Conservation (phyloP, 1,284 basidiomycete genomes). For the Schizophyllum commune region DNA sequence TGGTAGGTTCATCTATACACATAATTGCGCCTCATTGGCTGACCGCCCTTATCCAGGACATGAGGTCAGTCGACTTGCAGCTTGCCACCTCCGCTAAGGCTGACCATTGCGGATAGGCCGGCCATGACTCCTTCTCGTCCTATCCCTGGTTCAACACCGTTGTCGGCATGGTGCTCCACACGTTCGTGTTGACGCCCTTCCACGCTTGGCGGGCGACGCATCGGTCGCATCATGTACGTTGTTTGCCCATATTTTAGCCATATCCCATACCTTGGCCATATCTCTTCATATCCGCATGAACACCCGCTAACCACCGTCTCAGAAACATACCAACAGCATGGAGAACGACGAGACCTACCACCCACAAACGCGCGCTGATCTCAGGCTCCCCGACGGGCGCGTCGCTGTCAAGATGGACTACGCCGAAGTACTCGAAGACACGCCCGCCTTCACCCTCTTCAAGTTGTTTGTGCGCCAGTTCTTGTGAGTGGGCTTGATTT, state of each 20-base stretch:
- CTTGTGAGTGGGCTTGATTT: constrained; percentile 23
- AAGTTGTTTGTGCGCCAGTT: constrained; percentile 46
- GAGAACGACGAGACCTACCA: constrained; percentile 28
- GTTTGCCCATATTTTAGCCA: not conserved
- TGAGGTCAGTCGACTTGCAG: constrained; percentile 19
- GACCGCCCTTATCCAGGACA: constrained; percentile 24
- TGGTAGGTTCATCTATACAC: constrained; percentile 17
- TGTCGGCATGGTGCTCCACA: constrained; percentile 24
- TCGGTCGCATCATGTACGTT: constrained; percentile 35
- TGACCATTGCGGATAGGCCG: constrained; percentile 16
- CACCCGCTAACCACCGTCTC: not conserved
- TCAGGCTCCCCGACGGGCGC: constrained; percentile 21
- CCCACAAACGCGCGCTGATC: constrained; percentile 21
- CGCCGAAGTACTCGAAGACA: constrained; percentile 35
- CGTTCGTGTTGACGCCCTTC: constrained; percentile 41
- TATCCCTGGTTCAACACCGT: constrained; percentile 16
- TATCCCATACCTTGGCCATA: not conserved
- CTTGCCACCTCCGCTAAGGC: not conserved
- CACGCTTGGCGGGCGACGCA: constrained; percentile 44
- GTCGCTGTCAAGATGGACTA: constrained; percentile 24
- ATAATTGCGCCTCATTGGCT: not conserved
- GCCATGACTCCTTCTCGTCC: constrained; percentile 20
- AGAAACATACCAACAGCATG: constrained; percentile 26
- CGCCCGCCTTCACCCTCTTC: constrained; percentile 48
- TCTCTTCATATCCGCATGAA: not conserved